Conservation (phyloP, 192 early-diverging fungal species). For the Linnemannia zychae region DNA sequence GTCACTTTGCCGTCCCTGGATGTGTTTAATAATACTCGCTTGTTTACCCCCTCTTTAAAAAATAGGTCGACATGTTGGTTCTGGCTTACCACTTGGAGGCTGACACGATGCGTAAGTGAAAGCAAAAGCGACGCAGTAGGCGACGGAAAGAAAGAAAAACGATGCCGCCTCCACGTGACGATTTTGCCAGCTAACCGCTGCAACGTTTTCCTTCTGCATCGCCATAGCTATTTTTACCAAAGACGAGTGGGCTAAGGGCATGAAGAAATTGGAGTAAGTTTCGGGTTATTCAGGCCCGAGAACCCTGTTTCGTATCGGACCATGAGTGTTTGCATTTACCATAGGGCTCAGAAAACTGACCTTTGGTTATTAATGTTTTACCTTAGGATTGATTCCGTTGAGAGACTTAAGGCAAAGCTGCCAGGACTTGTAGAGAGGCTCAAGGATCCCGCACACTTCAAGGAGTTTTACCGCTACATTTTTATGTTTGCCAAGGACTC, state of each 20-base stretch:
- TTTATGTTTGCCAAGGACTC: constrained; percentile 75
- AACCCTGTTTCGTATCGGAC: background rate
- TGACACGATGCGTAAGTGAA: constrained; percentile 53
- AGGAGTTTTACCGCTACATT: constrained; percentile 73
- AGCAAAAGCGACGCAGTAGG: background rate
- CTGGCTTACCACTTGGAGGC: constrained; percentile 48
- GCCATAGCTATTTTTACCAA: constrained; percentile 62
- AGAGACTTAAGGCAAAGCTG: constrained; percentile 53
- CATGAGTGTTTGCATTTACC: background rate
- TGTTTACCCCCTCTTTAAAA: constrained; percentile 2
- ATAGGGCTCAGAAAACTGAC: background rate
- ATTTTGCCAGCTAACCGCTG: background rate
- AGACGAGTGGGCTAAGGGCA: constrained; percentile 53
- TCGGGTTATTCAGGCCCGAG: background rate
- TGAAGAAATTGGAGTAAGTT: constrained; percentile 39
- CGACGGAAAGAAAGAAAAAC: background rate
- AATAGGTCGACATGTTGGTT: constrained; percentile 54
- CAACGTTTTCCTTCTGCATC: background rate
- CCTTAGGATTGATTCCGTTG: constrained; percentile 55
- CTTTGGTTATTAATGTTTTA: background rate
- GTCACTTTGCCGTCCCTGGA: background rate
- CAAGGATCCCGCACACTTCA: constrained; percentile 59
- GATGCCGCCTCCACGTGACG: background rate
- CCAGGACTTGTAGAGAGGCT: constrained; percentile 46
- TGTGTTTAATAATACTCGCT: background rate